Percentiles rank a stretch among this genome's conserved stretches.
Evolutionary conservation across 805 yeast species (phyloP).

Genomic region (Kazachstania psychrophila): DNA sequence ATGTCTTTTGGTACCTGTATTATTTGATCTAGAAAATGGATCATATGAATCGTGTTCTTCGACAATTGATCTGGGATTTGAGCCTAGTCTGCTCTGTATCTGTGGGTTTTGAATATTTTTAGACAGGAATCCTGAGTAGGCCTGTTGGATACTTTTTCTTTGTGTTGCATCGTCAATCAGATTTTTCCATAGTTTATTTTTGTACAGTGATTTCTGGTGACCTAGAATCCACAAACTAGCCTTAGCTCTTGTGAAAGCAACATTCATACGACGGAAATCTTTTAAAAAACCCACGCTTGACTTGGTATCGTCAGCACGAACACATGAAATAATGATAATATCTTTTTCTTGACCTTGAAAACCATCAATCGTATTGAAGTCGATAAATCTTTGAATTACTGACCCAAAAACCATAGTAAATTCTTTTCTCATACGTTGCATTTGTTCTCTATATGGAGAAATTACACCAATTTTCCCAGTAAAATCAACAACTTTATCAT

Average conservation of each 20-base stretch:
- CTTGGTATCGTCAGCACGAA: conserved; percentile 59
- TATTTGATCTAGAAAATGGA: not conserved
- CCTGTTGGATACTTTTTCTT: conserved; percentile 31
- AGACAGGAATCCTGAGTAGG: conserved; percentile 23
- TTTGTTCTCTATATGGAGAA: conserved; percentile 91
- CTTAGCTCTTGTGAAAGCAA: conserved; percentile 88
- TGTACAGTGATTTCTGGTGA: conserved; percentile 51
- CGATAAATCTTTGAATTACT: conserved; percentile 54
- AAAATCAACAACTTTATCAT: conserved; percentile 41
- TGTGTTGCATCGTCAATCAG: conserved; percentile 56
- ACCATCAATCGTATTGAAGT: conserved; percentile 93
- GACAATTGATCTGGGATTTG: too few relatives aligned
- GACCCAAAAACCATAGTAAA: conserved; percentile 58
- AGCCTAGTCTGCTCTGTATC: not conserved
- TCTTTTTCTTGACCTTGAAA: conserved; percentile 98
- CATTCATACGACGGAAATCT: conserved; percentile 93
- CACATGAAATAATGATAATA: conserved; percentile 85
- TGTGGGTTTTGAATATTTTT: not conserved
- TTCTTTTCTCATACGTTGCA: conserved; percentile 43
- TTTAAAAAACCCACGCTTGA: conserved; percentile 77
- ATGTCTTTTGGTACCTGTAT: not conserved
- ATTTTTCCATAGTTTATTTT: conserved; percentile 65
- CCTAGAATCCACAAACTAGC: conserved; percentile 92
- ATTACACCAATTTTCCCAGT: conserved; percentile 77
- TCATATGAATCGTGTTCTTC: conserved; percentile 4